Conservation (phyloP, 306 rosid species). For the Inga leiocalycina region DNA sequence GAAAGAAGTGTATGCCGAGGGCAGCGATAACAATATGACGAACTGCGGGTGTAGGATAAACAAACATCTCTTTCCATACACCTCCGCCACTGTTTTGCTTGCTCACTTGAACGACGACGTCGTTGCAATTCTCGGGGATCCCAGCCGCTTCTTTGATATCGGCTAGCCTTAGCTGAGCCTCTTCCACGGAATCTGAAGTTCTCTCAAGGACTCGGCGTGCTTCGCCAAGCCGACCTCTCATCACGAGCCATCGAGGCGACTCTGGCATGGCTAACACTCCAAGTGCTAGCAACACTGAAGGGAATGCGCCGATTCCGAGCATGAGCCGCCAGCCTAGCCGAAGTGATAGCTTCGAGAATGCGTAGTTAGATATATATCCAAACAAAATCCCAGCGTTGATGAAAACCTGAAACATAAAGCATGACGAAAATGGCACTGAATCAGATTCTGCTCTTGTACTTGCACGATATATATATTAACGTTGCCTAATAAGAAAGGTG, state of each 20-base stretch:
- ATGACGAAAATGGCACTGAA: neutral
- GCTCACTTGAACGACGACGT: conserved; percentile 50
- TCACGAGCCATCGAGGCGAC: conserved; percentile 91
- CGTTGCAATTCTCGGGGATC: conserved; percentile 62
- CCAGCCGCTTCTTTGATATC: conserved; percentile 86
- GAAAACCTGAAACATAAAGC: conserved; percentile 48
- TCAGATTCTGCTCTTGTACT: neutral
- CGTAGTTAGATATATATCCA: conserved; percentile 80
- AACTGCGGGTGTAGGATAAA: conserved; percentile 66
- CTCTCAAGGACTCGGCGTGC: conserved; percentile 64
- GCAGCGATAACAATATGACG: conserved; percentile 70
- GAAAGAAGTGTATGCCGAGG: conserved; percentile 78
- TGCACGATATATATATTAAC: neutral
- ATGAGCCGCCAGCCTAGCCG: conserved; percentile 77
- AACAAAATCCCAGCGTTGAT: conserved; percentile 67
- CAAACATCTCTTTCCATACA: conserved; percentile 71
- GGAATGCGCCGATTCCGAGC: conserved; percentile 78
- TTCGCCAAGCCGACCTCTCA: conserved; percentile 78
- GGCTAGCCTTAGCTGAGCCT: conserved; percentile 56
- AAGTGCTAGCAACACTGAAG: conserved; percentile 47
- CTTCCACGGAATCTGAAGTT: conserved; percentile 67
- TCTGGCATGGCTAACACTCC: conserved; percentile 85
- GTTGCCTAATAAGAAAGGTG: neutral
- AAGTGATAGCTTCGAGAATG: conserved; percentile 53
- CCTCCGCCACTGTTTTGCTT: conserved; percentile 50